Evolutionary conservation across 2,329 filamentous ascomycete genomes (phyloP), one percentile per base, ranked within the genome.

Genomic region (Zymoseptoria pseudotritici): DNA sequence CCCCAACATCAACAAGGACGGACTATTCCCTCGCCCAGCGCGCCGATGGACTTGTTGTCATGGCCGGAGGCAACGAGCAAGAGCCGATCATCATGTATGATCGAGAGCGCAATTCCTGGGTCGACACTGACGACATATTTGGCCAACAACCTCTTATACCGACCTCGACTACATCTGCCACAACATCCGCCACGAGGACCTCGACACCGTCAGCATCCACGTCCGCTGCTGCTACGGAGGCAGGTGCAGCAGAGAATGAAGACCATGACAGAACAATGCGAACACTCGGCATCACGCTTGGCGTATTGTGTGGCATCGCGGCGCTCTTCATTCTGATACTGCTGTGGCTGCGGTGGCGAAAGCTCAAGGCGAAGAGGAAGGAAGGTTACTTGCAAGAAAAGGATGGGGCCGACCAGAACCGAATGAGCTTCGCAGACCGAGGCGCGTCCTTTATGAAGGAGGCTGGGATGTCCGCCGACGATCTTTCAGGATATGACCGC

Each of bases 271-370:
- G 63, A 66, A 85, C 75, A 70, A 65, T 80, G 57, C 76, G 85
- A 7, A 87, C 96, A 26, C 81, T 97, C 1, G 92, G 90, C 36
- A 89, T 90, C 55, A 89, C 89, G 0, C 80, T 97, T 0, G 91
- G 92, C 11, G 86, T 87, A n/a, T 85, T 96, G 21, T 83, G 89
- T 56, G 91, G 89, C 19, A 78, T 91, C 56, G 85, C 88, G 20
- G 76, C 85, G 0, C 71, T 96, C 6, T 77, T 95, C n/a, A 80
- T 89, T 24, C 72, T 89, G 1, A 71, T 91, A n/a, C 80, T 97
- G 20, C 78, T 94, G 55, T 79, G 88, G 26, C 75, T 91, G 22
- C 81, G 83, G 70, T 83, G 82, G 69, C 80, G 82, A 65, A 81
- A 80, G 61, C 80, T 82, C 66, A 85, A 83, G 71, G 81, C 82